Evolutionary conservation across 2,329 filamentous ascomycete species (phyloP), one percentile per base, ranked within the genome.

Genomic region (Ceratocystis destructans): DNA sequence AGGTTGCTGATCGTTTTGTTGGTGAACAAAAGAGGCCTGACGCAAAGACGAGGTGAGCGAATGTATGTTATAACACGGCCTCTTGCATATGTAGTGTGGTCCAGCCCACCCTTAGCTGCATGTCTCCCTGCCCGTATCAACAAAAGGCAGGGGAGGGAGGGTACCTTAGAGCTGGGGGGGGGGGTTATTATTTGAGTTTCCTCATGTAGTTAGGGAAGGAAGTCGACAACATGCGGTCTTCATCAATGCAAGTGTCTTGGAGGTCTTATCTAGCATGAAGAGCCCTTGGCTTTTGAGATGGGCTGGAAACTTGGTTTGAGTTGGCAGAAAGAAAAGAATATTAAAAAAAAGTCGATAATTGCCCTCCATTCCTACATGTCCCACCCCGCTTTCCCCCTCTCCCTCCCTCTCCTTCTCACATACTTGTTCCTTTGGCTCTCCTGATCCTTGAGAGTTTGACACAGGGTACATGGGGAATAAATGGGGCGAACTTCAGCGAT

Each of bases 401-500:
- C 22, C 22, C 22, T 12, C 46, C 46, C n/a, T 50, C n/a, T 50
- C 46, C n/a, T 50, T 50, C n/a, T n/a, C n/a, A 50, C 22, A 22
- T 20, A 10, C n/a, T 7, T 50, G 46, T 7, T 50, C 46, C 46
- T 50, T 50, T 12, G n/a, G 6, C 6, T 31, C 53, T 31, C 55
- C 55, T 59, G 55, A 37, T 17, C 28, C 53, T 57, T 59, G 28
- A 8, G 55, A 59, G n/a, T 59, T 59, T 59, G 55, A 12, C 55
- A 59, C 55, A 59, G 25, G 55, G 55, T 59, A 59, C 12, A 59
- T 33, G 55, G 28, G 7, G 28, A 59, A 59, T 20, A 59, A 59
- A 33, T 37, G 55, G 25, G 55, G 28, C 15, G 4, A 28, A 10
- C 20, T 4, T 20, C 46, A 50, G 10, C 46, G 25, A 20, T 7